Evolutionary conservation across 345 rosid species (phyloP).

Genomic region (Eucalyptus erythrocorys): DNA sequence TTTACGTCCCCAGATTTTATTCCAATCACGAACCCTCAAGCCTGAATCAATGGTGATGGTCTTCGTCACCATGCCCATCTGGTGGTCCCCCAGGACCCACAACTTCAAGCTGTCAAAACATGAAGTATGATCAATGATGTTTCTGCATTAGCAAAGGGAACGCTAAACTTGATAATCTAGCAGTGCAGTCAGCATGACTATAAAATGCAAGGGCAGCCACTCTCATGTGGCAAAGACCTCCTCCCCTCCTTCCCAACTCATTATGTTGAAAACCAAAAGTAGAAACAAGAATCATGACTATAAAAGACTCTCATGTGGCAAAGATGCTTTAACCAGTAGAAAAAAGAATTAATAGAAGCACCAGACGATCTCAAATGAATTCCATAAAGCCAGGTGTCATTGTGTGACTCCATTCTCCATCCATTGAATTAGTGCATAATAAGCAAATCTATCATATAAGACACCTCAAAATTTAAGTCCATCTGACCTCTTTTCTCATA

Average conservation of each 20-base stretch:
- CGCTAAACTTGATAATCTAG: not conserved
- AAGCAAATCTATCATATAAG: not conserved
- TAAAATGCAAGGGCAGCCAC: not conserved
- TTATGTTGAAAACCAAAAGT: no score
- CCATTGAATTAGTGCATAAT: not conserved
- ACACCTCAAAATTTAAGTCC: not conserved
- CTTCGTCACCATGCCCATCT: constrained; percentile 55
- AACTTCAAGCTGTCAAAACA: constrained; percentile 62
- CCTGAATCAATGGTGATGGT: constrained; percentile 35
- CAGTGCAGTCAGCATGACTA: not conserved
- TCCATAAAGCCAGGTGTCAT: not conserved
- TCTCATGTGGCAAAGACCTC: not conserved
- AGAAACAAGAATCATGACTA: no score
- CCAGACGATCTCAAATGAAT: not conserved
- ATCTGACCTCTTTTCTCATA: not conserved
- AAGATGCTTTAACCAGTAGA: not conserved
- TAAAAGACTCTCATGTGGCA: not conserved
- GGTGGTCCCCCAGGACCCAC: constrained; percentile 94
- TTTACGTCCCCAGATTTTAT: constrained; percentile 17
- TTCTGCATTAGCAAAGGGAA: not conserved
- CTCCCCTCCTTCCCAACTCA: no score
- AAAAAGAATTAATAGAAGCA: not conserved
- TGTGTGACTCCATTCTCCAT: not conserved
- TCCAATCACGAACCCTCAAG: not conserved
- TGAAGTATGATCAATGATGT: not conserved